Conservation (phyloP, 441 rosid species). For the Sinapis alba region DNA sequence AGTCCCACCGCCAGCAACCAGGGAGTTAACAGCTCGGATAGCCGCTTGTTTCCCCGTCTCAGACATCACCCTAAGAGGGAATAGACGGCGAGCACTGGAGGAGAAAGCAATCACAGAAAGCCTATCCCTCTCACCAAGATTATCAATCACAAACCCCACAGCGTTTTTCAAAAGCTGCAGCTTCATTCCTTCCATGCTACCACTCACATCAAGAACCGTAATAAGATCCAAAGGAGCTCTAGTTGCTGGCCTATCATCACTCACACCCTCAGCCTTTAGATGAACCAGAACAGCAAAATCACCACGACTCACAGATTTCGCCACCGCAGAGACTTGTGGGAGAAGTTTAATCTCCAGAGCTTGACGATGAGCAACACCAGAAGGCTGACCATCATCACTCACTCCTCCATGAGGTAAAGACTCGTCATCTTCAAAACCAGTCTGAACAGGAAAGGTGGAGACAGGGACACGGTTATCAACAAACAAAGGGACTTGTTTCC, state of each 20-base stretch:
- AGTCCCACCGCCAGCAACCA: conserved; percentile 32
- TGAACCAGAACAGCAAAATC: conserved; percentile 42
- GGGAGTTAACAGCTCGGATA: conserved; percentile 32
- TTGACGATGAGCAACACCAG: conserved; percentile 3
- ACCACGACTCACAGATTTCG: conserved; percentile 4
- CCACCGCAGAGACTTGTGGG: conserved; percentile 35
- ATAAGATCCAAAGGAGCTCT: conserved; percentile 43
- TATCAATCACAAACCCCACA: conserved; percentile 38
- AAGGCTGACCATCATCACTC: not conserved
- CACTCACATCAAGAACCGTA: conserved; percentile 45
- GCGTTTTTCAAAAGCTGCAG: conserved; percentile 31
- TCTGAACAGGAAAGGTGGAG: not conserved
- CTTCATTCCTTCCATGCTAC: conserved; percentile 39
- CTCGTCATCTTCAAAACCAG: conserved; percentile 43
- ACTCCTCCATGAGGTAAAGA: conserved; percentile 18
- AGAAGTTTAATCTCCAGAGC: conserved; percentile 27
- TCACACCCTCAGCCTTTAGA: conserved; percentile 35
- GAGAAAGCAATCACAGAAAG: conserved; percentile 43
- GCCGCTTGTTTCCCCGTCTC: conserved; percentile 36
- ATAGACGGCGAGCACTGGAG: conserved; percentile 28
- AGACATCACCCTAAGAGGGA: conserved; percentile 39
- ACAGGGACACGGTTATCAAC: not conserved
- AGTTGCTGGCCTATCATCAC: not conserved
- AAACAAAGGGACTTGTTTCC: conserved; percentile 40
- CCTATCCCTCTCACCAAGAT: conserved; percentile 38